phyloP scores from a whole-genome alignment of 2,329 filamentous ascomycete species.

The Pestalotiopsis sp. region DNA sequence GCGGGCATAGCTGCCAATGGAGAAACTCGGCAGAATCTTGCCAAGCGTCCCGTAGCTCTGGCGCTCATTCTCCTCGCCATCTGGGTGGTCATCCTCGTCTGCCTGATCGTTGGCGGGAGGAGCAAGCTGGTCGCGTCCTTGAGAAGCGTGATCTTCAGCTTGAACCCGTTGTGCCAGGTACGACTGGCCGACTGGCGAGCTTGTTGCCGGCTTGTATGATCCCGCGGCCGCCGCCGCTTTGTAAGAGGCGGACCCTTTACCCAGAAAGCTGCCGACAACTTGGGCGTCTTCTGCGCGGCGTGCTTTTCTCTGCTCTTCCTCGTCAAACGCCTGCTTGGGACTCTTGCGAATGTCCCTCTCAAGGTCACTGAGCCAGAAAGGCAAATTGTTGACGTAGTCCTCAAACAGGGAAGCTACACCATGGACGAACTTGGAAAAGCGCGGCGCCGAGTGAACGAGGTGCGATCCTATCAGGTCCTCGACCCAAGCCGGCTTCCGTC shows the following conservation, averaged over 20 bases:
- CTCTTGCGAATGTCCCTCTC: slow-evolving; percentile 94
- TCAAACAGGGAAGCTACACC: slow-evolving; percentile 91
- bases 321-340: slow-evolving; percentile 85
- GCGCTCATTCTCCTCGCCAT: slow-evolving; percentile 30
- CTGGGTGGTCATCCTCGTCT: slow-evolving; percentile 25
- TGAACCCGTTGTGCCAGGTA: slow-evolving; percentile 60
- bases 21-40: slow-evolving; percentile 80
- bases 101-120: slow-evolving; percentile 22
- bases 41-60: slow-evolving; percentile 49
- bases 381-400: slow-evolving; percentile 92
- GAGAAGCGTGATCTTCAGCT: slow-evolving; percentile 37
- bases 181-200: slow-evolving; percentile 71
- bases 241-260: slow-evolving; percentile 43
- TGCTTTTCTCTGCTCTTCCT: slow-evolving; percentile 83
- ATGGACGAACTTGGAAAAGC: slow-evolving; percentile 97
- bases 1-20: slow-evolving; percentile 74
- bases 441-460: slow-evolving; percentile 83
- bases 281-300: slow-evolving; percentile 84
- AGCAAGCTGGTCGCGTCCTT: not conserved
- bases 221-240: slow-evolving; percentile 29
- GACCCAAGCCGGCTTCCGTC: slow-evolving; percentile 82
- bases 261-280: slow-evolving; percentile 86
- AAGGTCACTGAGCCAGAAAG: slow-evolving; percentile 92
- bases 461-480: slow-evolving; percentile 91
- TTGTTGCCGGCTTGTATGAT: slow-evolving; percentile 62